Evolutionary conservation across 768 basidiomycete species (phyloP).

Genomic region (Tricholomella constricta): DNA sequence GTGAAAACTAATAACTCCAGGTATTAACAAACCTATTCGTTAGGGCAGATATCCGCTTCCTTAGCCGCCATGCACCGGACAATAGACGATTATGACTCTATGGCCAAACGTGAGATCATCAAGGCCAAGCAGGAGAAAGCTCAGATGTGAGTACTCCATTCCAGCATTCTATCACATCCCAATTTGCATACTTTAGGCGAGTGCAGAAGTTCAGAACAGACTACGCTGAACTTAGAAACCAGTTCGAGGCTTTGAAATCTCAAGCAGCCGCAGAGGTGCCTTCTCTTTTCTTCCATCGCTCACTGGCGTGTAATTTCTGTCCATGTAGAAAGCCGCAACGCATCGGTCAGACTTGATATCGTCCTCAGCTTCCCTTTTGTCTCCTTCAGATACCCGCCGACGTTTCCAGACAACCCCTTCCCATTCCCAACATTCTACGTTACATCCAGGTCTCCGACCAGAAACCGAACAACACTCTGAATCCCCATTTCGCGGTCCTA

Average conservation of each 20-base stretch:
- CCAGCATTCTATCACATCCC: not conserved
- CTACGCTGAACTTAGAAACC: constrained; percentile 76
- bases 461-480: constrained; percentile 63
- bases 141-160: constrained; percentile 59
- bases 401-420: constrained; percentile 56
- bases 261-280: constrained; percentile 54
- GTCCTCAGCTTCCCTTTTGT: constrained; percentile 37
- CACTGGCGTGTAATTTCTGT: not conserved
- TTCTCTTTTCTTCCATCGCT: constrained; percentile 4
- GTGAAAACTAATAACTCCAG: constrained; percentile 1
- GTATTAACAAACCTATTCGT: constrained; percentile 27
- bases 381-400: constrained; percentile 64
- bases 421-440: constrained; percentile 44
- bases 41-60: constrained; percentile 98
- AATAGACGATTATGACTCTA: constrained; percentile 95
- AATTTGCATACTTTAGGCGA: constrained; percentile 54
- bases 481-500: constrained; percentile 76
- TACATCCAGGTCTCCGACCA: constrained; percentile 53
- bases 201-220: constrained; percentile 91
- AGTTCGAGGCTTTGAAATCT: constrained; percentile 79
- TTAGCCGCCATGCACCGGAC: constrained; percentile 93
- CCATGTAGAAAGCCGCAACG: constrained; percentile 53
- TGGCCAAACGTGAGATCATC: constrained; percentile 96
- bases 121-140: constrained; percentile 97
- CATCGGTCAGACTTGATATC: constrained; percentile 69